Conservation (phyloP, 1,284 basidiomycete species). For the Xerocomus nothofagi region DNA sequence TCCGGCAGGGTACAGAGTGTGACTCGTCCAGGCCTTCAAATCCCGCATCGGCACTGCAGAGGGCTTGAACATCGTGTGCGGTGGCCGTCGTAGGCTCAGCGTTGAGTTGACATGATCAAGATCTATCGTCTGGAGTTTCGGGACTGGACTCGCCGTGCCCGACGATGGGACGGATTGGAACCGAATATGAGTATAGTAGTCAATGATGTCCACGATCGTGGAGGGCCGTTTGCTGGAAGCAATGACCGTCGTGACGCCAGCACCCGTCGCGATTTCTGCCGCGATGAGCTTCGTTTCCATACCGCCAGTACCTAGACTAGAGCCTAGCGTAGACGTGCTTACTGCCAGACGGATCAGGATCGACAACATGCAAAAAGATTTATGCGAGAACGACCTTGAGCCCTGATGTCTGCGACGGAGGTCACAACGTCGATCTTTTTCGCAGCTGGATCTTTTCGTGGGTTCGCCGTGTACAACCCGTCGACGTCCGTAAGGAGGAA, state of each 20-base stretch:
- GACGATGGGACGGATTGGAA: constrained; percentile 38
- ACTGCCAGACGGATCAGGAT: constrained; percentile 48
- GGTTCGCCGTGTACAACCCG: constrained; percentile 94
- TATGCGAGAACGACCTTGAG: constrained; percentile 60
- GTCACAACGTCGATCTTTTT: constrained; percentile 80
- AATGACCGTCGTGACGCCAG: constrained; percentile 94
- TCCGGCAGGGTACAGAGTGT: constrained; percentile 89
- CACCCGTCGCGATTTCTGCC: constrained; percentile 94
- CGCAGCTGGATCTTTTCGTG: constrained; percentile 84
- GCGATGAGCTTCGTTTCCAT: constrained; percentile 99
- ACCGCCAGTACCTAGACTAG: constrained; percentile 93
- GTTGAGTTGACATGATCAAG: constrained; percentile 28
- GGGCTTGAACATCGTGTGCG: constrained; percentile 88
- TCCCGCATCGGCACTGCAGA: constrained; percentile 78
- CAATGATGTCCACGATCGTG: constrained; percentile 81
- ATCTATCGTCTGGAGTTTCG: constrained; percentile 27
- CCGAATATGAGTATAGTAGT: constrained; percentile 57
- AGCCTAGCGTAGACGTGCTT: constrained; percentile 88
- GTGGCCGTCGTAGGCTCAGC: constrained; percentile 48
- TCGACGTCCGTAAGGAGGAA: constrained; percentile 98
- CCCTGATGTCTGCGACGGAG: constrained; percentile 80
- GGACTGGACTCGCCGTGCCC: constrained; percentile 41
- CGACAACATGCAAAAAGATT: background rate
- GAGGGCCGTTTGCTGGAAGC: constrained; percentile 80
- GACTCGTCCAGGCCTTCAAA: constrained; percentile 93